phyloP scores from a whole-genome alignment of 2,329 filamentous ascomycete species.

The Blumeria graminis region DNA sequence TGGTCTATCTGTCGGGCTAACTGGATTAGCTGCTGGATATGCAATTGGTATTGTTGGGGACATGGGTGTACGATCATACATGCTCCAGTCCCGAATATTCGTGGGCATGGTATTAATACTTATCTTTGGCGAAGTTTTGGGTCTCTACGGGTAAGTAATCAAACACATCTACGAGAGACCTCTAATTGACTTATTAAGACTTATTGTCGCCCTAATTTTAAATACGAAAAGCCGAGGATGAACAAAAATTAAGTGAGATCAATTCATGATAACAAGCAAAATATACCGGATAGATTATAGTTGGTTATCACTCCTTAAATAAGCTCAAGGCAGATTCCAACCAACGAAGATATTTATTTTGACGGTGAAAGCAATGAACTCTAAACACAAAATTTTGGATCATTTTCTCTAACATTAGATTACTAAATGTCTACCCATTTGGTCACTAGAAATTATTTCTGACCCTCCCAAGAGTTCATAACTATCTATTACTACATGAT shows the following conservation, averaged over 20 bases:
- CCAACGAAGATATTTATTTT: too few relatives aligned
- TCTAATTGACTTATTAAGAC: slow-evolving; percentile 22
- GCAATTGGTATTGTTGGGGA: slow-evolving; percentile 92
- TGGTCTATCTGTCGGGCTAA: slow-evolving; percentile 74
- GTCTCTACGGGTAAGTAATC: slow-evolving; percentile 69
- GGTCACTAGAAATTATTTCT: too few relatives aligned
- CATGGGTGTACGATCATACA: slow-evolving; percentile 78
- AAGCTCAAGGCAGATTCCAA: too few relatives aligned
- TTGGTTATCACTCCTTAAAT: too few relatives aligned
- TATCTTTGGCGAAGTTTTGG: slow-evolving; percentile 94
- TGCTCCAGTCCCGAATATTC: slow-evolving; percentile 88
- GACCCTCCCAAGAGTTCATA: too few relatives aligned
- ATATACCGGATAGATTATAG: too few relatives aligned
- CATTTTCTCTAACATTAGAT: too few relatives aligned
- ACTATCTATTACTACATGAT: too few relatives aligned
- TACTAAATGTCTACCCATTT: too few relatives aligned
- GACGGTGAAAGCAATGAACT: too few relatives aligned
- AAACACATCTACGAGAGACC: not conserved
- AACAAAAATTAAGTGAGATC: not conserved
- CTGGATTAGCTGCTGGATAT: slow-evolving; percentile 83
- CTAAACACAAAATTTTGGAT: too few relatives aligned
- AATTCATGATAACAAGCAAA: too few relatives aligned
- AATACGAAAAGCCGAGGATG: slow-evolving; percentile 43
- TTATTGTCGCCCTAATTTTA: slow-evolving; percentile 81
- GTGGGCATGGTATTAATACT: slow-evolving; percentile 97